Evolutionary conservation across 345 rosid species (phyloP), one percentile per base, ranked within the genome.

Genomic region (Hibiscus syriacus): DNA sequence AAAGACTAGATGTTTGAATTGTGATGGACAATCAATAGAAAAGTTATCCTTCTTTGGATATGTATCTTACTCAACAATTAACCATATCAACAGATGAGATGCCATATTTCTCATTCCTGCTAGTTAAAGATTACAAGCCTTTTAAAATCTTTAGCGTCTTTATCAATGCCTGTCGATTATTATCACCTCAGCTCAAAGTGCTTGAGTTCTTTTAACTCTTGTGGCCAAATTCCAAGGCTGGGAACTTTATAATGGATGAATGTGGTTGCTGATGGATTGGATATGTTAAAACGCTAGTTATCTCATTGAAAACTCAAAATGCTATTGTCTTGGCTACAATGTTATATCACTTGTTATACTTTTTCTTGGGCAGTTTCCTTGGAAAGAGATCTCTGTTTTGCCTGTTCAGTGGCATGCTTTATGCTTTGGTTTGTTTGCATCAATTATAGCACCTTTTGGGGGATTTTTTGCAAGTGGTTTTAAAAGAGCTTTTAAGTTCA

Each of bases 381-480:
- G 96, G 99, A 91, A 87, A 59, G 99, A 91, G 70, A 80, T 91
- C 58, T 74, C 83, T 16, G 68, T 94, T 76, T 79, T 94, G 70
- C 95, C 97, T 29, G 99, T 89, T 67, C 97, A 91, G 29, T 94
- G 90, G 97, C 97, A 94, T 79, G 99, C 92, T 65, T 61, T 94
- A 64, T 89, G 90, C 55, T 86, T 91, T 59, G 97, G 99, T 71
- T 77, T 94, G 82, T 94, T 94, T 54, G 95, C 99, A 70, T 94
- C 99, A 43, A 94, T 94, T 49, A 94, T 94, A 79, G 99, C 99
- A 56, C 99, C 99, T 54, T 94, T 94, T 50, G 99, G 99, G 68
- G 99, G 99, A 23, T 94, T 94, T 79, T 94, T 94, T 19, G 97
- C 99, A 0, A 94, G 97, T 36, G 99, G 99, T 64, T 94, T 94